These are phyloP conservation scores for Mycena capillaripes DNA, from an alignment of 768 basidiomycete species.

Conservation along the genomic window DNA sequence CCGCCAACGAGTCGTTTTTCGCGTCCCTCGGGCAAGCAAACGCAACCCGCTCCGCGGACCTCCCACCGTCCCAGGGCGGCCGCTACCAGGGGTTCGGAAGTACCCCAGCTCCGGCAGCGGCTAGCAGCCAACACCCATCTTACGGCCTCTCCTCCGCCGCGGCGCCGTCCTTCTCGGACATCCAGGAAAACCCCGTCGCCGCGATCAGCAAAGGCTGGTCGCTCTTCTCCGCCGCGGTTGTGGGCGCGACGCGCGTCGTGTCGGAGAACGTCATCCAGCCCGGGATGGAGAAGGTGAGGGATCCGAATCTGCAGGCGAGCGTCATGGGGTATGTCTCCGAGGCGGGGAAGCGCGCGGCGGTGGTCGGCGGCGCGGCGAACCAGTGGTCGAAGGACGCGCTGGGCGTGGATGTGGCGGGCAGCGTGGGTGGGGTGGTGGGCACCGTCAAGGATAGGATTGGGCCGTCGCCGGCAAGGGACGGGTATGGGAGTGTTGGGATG, in stretches of 20 bases:
- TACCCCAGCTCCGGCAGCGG: constrained; percentile 73
- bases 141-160: constrained; percentile 83
- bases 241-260: constrained; percentile 83
- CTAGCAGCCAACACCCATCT: constrained; percentile 70
- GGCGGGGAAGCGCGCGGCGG: constrained; percentile 74
- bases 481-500: constrained; percentile 63
- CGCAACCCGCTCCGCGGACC: constrained; percentile 77
- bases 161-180: constrained; percentile 82
- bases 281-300: constrained; percentile 82
- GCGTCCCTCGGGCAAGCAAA: constrained; percentile 88
- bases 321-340: constrained; percentile 81
- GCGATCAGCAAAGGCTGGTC: constrained; percentile 97
- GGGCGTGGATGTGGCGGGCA: constrained; percentile 90
- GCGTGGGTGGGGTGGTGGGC: constrained; percentile 78
- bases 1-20: constrained; percentile 91
- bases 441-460: constrained; percentile 71
- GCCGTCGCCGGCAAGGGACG: constrained; percentile 66
- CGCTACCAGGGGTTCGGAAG: constrained; percentile 94
- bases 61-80: constrained; percentile 95
- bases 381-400: constrained; percentile 82
- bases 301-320: constrained; percentile 83
- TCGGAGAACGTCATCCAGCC: constrained; percentile 93
- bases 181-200: constrained; percentile 88
- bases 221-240: constrained; percentile 89
- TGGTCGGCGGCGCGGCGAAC: constrained; percentile 76